Conservation (phyloP, 768 basidiomycete genomes). For the Chalciporus pseudorubinellus region DNA sequence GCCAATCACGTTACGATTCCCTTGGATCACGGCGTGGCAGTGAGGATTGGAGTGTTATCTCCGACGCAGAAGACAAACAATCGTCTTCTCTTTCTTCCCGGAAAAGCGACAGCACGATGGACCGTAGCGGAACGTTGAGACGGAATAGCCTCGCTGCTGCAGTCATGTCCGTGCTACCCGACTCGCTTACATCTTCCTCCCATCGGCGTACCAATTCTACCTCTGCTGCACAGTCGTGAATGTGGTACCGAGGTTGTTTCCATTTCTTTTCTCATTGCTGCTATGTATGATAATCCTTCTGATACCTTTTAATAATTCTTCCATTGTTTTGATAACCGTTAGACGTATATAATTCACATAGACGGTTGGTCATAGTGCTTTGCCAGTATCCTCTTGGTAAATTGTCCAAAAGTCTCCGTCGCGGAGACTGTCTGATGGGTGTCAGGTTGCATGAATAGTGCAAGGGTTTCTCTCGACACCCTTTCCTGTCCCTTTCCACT, state of each 20-base stretch:
- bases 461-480: conserved; percentile 85
- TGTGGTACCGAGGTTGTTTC: not conserved
- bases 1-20: conserved; percentile 53
- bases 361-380: conserved; percentile 41
- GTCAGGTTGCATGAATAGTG: conserved; percentile 88
- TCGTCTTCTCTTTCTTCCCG: conserved; percentile 54
- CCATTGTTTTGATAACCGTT: conserved; percentile 1
- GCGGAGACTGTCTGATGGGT: conserved; percentile 69
- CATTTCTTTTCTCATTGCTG: not conserved
- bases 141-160: conserved; percentile 64
- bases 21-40: conserved; percentile 58
- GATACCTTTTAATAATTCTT: conserved; percentile 4
- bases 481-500: conserved; percentile 55
- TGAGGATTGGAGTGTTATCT: conserved; percentile 88
- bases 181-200: conserved; percentile 44
- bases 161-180: conserved; percentile 60
- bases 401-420: conserved; percentile 81
- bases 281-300: conserved; percentile 7
- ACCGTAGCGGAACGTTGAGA: conserved; percentile 42
- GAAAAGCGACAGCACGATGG: conserved; percentile 38
- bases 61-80: conserved; percentile 63
- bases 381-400: conserved; percentile 78
- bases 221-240: conserved; percentile 26
- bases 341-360: conserved; percentile 19
- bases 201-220: conserved; percentile 40